phyloP scores from a whole-genome alignment of 1,284 basidiomycete genomes.

The Apiotrichum montevideense region DNA sequence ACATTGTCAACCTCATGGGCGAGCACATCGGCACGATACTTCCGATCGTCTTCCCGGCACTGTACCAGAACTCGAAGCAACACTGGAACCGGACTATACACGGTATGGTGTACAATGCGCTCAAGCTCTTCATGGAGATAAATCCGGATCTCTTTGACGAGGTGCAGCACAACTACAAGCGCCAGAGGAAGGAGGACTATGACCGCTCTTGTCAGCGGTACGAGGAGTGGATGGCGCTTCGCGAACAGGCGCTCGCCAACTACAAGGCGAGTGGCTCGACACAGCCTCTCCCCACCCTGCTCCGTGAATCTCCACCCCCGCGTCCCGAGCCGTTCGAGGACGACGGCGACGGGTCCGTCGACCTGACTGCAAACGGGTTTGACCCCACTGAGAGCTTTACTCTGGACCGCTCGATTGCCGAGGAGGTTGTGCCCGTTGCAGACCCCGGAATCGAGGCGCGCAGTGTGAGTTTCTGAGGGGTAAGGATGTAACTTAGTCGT shows the following conservation, averaged over 20 bases:
- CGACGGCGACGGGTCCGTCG: constrained; percentile 76
- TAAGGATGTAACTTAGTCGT: neutral
- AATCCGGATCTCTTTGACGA: constrained; percentile 94
- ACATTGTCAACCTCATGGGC: constrained; percentile 98
- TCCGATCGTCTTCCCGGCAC: constrained; percentile 95
- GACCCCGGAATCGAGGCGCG: constrained; percentile 68
- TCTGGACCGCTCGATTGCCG: constrained; percentile 66
- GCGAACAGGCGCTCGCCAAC: constrained; percentile 66
- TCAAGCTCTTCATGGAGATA: constrained; percentile 99
- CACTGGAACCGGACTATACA: constrained; percentile 99
- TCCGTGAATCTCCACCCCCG: constrained; percentile 62
- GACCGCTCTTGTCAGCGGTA: constrained; percentile 72
- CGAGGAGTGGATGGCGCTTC: constrained; percentile 74
- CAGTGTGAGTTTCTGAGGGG: constrained; percentile 40
- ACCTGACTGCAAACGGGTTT: constrained; percentile 75
- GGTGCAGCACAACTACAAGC: constrained; percentile 88
- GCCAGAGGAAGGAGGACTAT: constrained; percentile 78
- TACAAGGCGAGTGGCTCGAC: constrained; percentile 58
- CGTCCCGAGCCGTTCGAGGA: constrained; percentile 68
- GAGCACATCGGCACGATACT: constrained; percentile 86
- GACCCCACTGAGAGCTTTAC: constrained; percentile 60
- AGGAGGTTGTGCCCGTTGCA: constrained; percentile 80
- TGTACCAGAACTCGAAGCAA: constrained; percentile 93
- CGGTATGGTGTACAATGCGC: constrained; percentile 96
- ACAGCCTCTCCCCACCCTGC: constrained; percentile 60